Evolutionary conservation across 495 filamentous ascomycete genomes (phyloP).

Genomic region (Margaritispora aquatica): DNA sequence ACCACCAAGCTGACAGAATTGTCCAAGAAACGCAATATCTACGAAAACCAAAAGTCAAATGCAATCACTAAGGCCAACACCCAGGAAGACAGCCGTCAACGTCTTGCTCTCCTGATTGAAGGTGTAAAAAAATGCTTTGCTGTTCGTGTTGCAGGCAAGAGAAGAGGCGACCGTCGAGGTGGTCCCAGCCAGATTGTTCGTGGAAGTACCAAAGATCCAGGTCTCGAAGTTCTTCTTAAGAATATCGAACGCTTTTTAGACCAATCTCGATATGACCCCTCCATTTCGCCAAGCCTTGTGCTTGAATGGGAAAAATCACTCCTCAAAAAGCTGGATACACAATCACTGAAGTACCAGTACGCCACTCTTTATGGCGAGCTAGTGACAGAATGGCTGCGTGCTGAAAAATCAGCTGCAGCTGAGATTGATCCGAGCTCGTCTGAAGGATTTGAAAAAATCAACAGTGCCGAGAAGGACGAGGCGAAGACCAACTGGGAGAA

Average conservation of each 20-base stretch:
- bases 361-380: conserved; percentile 54
- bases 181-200: conserved; percentile 19
- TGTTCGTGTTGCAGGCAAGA: conserved; percentile 23
- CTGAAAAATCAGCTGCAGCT: conserved; percentile 11
- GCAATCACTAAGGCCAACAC: conserved; percentile 20
- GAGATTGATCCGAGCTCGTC: conserved; percentile 23
- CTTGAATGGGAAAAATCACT: conserved; percentile 42
- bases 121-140: conserved; percentile 35
- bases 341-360: conserved; percentile 54
- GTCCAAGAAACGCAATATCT: conserved; percentile 49
- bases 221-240: conserved; percentile 36
- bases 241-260: conserved; percentile 47
- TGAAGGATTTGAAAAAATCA: conserved; percentile 37
- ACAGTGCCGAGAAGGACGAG: conserved; percentile 40
- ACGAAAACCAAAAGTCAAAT: conserved; percentile 35
- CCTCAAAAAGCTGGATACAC: conserved; percentile 38
- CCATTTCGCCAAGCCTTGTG: conserved; percentile 41
- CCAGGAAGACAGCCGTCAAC: conserved; percentile 22
- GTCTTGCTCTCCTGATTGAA: conserved; percentile 32
- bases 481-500: conserved; percentile 47
- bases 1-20: conserved; percentile 57
- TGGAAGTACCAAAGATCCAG: conserved; percentile 21
- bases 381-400: conserved; percentile 56
- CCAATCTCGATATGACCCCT: conserved; percentile 51
- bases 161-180: conserved; percentile 2